Base-by-base conservation (phyloP, 805 yeast species). In the Candida sphagnicola region DNA sequence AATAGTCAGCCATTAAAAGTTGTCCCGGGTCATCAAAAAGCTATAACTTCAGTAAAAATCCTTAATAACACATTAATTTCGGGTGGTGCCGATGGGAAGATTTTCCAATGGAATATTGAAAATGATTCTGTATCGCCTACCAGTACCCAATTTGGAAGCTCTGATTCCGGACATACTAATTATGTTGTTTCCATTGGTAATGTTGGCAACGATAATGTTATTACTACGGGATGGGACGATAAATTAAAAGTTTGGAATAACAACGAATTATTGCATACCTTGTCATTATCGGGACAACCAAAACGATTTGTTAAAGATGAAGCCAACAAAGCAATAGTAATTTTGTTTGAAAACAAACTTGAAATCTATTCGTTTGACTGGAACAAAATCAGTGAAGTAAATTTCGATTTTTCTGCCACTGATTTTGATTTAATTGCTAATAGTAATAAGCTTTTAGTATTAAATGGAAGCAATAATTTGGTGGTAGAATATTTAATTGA, bases 161-260 rank as follows among this genome's bases (percentile, higher is more conserved):
- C 44, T 12, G 72, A 73, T 11, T 55, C 59, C 2, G 62, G 64
- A 2, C 97, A 90, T 59, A 54, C 74, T 1, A 88, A 89, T 47
- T 74, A 82, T 45, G 74, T 91, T 32, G 78, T 77, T 24, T 80
- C 81, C 2, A 72, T 75, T 13, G 38, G 26, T 26, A n/a, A 26
- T 48, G 18, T 52, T 48, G 51, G 54, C 10, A 58, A 55, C 1
- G 51, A 58, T 1, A 38, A n/a, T n/a, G 10, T 62, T 5, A 51
- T 78, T 14, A 70, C 88, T n/a, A 68, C 78, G 15, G 95, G 90
- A 3, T 93, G 98, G 98, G 99, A 91, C 61, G 95, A 87, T 54
- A 77, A 77, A 11, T 51, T 89, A 33, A 77, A 74, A 52, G 31
- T 55, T 12, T 62, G 71, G 69, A 42, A 51, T 11, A 44, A 44